Evolutionary conservation across 371 early-diverging fungal genomes (phyloP).

Genomic region (Mortierella sp.): DNA sequence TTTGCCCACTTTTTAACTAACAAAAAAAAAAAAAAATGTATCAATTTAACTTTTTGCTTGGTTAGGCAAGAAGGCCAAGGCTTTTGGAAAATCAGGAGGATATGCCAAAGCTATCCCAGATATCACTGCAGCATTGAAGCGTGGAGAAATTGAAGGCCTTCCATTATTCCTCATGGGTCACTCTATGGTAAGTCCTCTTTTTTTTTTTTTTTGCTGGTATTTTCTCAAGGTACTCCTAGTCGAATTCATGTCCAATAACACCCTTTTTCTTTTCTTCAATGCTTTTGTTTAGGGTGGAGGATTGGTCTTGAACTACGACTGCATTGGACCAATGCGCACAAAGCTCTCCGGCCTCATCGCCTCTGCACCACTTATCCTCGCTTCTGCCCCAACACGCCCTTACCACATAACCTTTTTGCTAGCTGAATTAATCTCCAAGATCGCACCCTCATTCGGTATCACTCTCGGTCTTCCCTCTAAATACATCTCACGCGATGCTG

Average conservation of each 20-base stretch:
- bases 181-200: slow-evolving; percentile 63
- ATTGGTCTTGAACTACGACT: slow-evolving; percentile 66
- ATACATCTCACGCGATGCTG: slow-evolving; percentile 63
- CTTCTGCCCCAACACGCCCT: slow-evolving; percentile 33
- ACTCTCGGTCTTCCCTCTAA: slow-evolving; percentile 58
- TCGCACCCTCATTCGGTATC: slow-evolving; percentile 64
- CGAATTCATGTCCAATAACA: background rate
- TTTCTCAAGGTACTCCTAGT: too few species aligned
- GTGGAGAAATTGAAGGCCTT: slow-evolving; percentile 56
- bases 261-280: background rate
- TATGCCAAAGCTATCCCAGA: slow-evolving; percentile 61
- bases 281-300: slow-evolving; percentile 67
- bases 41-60: background rate
- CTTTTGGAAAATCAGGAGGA: slow-evolving; percentile 67
- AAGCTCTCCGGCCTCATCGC: slow-evolving; percentile 65
- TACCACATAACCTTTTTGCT: slow-evolving; percentile 17
- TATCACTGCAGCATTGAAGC: slow-evolving; percentile 66
- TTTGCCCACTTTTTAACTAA: too few species aligned
- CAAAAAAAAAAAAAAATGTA: too few species aligned
- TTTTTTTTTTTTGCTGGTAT: background rate
- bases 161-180: slow-evolving; percentile 77
- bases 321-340: slow-evolving; percentile 50
- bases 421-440: slow-evolving; percentile 44
- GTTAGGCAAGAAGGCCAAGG: slow-evolving; percentile 57
- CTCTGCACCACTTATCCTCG: slow-evolving; percentile 54